phyloP scores from a whole-genome alignment of 2,329 filamentous ascomycete species.

The Sporothrix pallida region DNA sequence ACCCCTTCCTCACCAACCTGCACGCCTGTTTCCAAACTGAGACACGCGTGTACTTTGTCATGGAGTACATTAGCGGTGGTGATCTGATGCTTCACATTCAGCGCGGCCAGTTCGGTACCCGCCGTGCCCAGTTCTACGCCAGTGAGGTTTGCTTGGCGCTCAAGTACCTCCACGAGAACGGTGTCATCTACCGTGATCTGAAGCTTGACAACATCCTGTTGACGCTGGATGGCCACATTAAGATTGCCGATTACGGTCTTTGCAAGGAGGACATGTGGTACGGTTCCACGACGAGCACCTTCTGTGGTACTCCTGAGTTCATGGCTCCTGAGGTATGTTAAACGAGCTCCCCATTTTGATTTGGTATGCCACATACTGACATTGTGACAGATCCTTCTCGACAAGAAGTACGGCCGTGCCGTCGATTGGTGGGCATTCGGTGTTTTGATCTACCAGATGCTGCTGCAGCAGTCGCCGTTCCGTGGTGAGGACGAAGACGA shows the following conservation, averaged over 20 bases:
- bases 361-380: slow-evolving; percentile 21
- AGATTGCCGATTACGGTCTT: slow-evolving; percentile 97
- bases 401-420: slow-evolving; percentile 97
- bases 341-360: neutral
- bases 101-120: slow-evolving; percentile 91
- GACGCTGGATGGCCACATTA: slow-evolving; percentile 95
- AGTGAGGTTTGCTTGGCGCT: slow-evolving; percentile 95
- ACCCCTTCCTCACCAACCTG: slow-evolving; percentile 92
- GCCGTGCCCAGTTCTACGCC: slow-evolving; percentile 97
- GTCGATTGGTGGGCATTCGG: slow-evolving; percentile 99
- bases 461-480: slow-evolving; percentile 98
- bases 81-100: slow-evolving; percentile 99
- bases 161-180: slow-evolving; percentile 99
- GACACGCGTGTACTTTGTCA: slow-evolving; percentile 97
- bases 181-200: slow-evolving; percentile 96
- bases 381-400: slow-evolving; percentile 76
- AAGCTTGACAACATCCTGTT: slow-evolving; percentile 93
- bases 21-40: slow-evolving; percentile 99
- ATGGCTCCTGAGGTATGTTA: slow-evolving; percentile 90
- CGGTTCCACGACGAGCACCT: slow-evolving; percentile 93
- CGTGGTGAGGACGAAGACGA: slow-evolving; percentile 98
- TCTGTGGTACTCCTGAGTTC: slow-evolving; percentile 99
- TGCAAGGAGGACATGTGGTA: slow-evolving; percentile 99
- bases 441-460: slow-evolving; percentile 99
- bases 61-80: slow-evolving; percentile 99